Evolutionary conservation across 2,329 filamentous ascomycete species (phyloP), one percentile per base, ranked within the genome.

Genomic region (Fusarium veterinarium): DNA sequence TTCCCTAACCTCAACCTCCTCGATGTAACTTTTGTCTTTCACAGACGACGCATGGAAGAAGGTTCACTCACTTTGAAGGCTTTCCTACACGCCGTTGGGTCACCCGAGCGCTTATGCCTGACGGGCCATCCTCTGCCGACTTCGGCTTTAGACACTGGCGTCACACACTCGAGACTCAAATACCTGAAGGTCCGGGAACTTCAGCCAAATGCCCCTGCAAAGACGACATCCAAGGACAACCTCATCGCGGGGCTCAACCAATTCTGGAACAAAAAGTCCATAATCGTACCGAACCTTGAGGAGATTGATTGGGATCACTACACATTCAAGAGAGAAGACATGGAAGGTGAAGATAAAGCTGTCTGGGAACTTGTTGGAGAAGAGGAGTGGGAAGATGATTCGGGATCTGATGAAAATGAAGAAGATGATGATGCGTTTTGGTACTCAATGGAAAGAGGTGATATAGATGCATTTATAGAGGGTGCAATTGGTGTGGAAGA

Each of bases 291-390:
- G 5, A 73, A 73, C 19, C 40, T 72, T 3, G n/a, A 30, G 23
- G 71, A 48, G 20, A 59, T 72, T 14, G 70, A 73, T 23, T 67
- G 70, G 60, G 70, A 72, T 17, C 65, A 71, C 42, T 72, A 73
- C 42, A 56, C 46, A 10, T 73, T 72, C n/a, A 49, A 64, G n/a
- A 51, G 69, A 8, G 20, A 70, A 28, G 38, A 70, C 16, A 61
- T 72, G 10, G 64, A 67, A 13, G 63, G 51, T 1, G 69, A 72
- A 11, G 51, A 73, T 1, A 70, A 58, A 12, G 60, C 60, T 25
- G 51, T 72, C 7, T 72, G 69, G 69, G 40, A 31, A 8, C 51
- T 72, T 19, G 25, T 58, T 28, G 65, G 66, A 3, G 69, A 72
- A 31, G 69, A 72, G 1, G 60, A 73, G 11, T 72, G 69, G 69